Evolutionary conservation across 495 filamentous ascomycete species (phyloP).

Genomic region (Hyaloscypha hepaticicola): DNA sequence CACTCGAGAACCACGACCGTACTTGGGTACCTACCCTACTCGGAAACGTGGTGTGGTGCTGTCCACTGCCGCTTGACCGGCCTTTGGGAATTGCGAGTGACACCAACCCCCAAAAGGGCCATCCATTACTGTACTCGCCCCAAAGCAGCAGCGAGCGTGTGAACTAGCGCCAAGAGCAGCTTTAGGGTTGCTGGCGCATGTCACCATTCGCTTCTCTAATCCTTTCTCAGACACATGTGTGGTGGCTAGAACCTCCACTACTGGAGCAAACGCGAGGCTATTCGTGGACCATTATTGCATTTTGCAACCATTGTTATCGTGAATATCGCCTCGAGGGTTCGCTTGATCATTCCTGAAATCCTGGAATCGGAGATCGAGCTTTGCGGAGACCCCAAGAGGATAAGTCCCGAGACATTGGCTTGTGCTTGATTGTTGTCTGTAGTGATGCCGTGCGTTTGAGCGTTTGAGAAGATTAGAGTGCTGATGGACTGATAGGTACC

Average conservation of each 20-base stretch:
- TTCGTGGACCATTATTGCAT: neutral
- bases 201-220: conserved; percentile 17
- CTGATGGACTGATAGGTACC: conserved; percentile 12
- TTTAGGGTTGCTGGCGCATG: conserved; percentile 13
- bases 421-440: neutral
- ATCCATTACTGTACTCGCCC: conserved; percentile 5
- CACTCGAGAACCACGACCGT: neutral
- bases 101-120: too few species aligned
- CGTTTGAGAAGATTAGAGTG: neutral
- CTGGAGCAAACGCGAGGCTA: conserved; percentile 8
- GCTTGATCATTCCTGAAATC: neutral
- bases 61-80: too few species aligned
- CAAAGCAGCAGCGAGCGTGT: conserved; percentile 1
- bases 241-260: conserved; percentile 17
- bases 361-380: neutral
- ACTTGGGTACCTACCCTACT: neutral
- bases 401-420: neutral
- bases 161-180: conserved; percentile 1
- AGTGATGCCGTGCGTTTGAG: neutral
- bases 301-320: too few species aligned
- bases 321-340: too few species aligned
- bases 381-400: neutral
- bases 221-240: conserved; percentile 22
- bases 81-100: too few species aligned
- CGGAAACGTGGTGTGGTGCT: neutral